Conservation (phyloP, 192 early-diverging fungal genomes). For the Coemansia sp. region DNA sequence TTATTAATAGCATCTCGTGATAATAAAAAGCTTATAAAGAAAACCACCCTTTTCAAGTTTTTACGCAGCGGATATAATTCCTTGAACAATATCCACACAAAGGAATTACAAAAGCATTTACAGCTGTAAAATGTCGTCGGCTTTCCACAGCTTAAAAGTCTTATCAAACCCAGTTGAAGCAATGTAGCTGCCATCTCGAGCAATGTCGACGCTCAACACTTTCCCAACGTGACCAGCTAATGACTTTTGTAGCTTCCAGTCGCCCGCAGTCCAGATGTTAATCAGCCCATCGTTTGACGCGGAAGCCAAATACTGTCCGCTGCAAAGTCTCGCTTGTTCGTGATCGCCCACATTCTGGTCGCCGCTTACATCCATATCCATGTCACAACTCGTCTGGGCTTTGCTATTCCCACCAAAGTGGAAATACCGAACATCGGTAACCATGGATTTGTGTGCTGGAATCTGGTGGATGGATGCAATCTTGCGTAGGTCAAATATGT, state of each 20-base stretch:
- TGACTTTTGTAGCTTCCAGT: slow-evolving; percentile 87
- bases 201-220: slow-evolving; percentile 85
- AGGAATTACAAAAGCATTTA: too few species aligned
- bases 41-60: too few species aligned
- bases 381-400: neutral
- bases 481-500: slow-evolving; percentile 89
- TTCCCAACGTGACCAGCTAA: slow-evolving; percentile 87
- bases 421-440: slow-evolving; percentile 77
- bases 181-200: slow-evolving; percentile 74
- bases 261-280: slow-evolving; percentile 91
- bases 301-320: slow-evolving; percentile 78
- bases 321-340: slow-evolving; percentile 26
- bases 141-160: slow-evolving; percentile 89
- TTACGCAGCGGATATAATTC: too few species aligned
- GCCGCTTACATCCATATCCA: slow-evolving; percentile 20
- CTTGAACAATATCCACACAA: too few species aligned
- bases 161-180: slow-evolving; percentile 86
- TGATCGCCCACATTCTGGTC: slow-evolving; percentile 7
- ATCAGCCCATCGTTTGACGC: slow-evolving; percentile 86
- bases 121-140: slow-evolving; percentile 45
- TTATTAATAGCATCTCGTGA: too few species aligned
- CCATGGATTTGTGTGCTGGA: slow-evolving; percentile 87
- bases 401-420: slow-evolving; percentile 23
- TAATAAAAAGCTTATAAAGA: too few species aligned
- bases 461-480: slow-evolving; percentile 75